phyloP scores from a whole-genome alignment of 164 flowering plant species.

The Tetracentron sinense region DNA sequence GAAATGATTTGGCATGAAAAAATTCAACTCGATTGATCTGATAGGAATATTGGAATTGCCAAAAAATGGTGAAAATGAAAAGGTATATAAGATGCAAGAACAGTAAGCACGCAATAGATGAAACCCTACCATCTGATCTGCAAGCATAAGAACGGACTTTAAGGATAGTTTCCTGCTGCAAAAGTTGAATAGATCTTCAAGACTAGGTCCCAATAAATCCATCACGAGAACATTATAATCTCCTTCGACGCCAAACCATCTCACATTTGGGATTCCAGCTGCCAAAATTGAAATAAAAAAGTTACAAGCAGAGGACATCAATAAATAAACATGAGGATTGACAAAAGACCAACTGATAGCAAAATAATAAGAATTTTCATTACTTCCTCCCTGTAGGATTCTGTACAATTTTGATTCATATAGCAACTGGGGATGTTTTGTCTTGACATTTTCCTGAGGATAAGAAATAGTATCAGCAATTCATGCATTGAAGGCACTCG shows the following conservation, averaged over 20 bases:
- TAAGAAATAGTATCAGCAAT: conserved; percentile 6
- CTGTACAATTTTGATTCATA: conserved; percentile 70
- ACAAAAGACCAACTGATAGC: not conserved
- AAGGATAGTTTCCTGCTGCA: conserved; percentile 69
- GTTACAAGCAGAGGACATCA: not conserved
- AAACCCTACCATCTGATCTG: conserved; percentile 78
- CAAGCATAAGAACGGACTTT: conserved; percentile 80
- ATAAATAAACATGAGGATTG: not conserved
- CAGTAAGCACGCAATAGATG: not conserved
- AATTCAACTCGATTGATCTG: conserved; percentile 89
- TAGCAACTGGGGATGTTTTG: conserved; percentile 71
- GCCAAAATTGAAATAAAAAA: conserved; percentile 1
- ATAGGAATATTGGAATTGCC: conserved; percentile 2
- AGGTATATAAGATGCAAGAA: not conserved
- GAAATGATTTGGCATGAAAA: conserved; percentile 71
- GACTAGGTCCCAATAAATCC: conserved; percentile 76
- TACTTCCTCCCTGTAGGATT: conserved; percentile 80
- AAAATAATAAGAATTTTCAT: conserved; percentile 6
- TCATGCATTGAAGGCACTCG: not conserved
- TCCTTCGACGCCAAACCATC: conserved; percentile 77
- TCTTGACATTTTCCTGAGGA: conserved; percentile 69
- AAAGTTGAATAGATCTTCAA: conserved; percentile 72
- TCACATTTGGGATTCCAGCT: conserved; percentile 74
- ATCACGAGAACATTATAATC: conserved; percentile 77
- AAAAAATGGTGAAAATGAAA: not conserved